These are phyloP conservation scores for Neocatenulostroma microsporum DNA, from an alignment of 2,329 filamentous ascomycete species.

Conservation along the genomic window DNA sequence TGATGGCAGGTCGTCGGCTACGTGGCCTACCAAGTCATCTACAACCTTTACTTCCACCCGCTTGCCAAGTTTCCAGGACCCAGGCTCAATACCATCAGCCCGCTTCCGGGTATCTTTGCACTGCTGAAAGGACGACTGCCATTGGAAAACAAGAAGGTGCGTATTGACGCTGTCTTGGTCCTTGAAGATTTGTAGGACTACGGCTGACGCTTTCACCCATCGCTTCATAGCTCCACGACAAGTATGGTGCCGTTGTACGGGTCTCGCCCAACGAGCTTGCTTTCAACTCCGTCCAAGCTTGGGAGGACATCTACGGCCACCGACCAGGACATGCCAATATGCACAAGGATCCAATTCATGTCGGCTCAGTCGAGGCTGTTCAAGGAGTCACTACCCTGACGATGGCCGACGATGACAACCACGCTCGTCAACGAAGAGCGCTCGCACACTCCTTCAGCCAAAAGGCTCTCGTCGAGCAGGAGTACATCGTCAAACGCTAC, in stretches of 20 bases:
- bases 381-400: slow-evolving; percentile 31
- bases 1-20: slow-evolving; percentile 4
- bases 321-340: slow-evolving; percentile 20
- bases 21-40: slow-evolving; percentile 17
- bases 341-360: slow-evolving; percentile 28
- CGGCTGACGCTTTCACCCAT: too few species aligned
- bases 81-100: slow-evolving; percentile 25
- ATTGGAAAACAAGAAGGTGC: slow-evolving; percentile 5
- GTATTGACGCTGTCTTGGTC: too few species aligned
- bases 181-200: too few species aligned
- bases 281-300: slow-evolving; percentile 34
- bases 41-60: slow-evolving; percentile 38
- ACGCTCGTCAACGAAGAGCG: slow-evolving; percentile 33
- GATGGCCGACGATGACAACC: slow-evolving; percentile 28
- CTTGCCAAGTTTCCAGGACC: slow-evolving; percentile 37
- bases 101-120: slow-evolving; percentile 20
- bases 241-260: slow-evolving; percentile 42
- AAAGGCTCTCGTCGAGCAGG: slow-evolving; percentile 34
- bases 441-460: slow-evolving; percentile 36
- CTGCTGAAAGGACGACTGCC: slow-evolving; percentile 11
- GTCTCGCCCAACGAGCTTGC: slow-evolving; percentile 43
- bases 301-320: slow-evolving; percentile 38
- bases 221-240: slow-evolving; percentile 33
- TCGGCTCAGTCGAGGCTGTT: slow-evolving; percentile 29
- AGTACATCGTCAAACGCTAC: slow-evolving; percentile 34